Evolutionary conservation across 1,284 basidiomycete species (phyloP).

Genomic region (Cutaneotrichosporon sp.): DNA sequence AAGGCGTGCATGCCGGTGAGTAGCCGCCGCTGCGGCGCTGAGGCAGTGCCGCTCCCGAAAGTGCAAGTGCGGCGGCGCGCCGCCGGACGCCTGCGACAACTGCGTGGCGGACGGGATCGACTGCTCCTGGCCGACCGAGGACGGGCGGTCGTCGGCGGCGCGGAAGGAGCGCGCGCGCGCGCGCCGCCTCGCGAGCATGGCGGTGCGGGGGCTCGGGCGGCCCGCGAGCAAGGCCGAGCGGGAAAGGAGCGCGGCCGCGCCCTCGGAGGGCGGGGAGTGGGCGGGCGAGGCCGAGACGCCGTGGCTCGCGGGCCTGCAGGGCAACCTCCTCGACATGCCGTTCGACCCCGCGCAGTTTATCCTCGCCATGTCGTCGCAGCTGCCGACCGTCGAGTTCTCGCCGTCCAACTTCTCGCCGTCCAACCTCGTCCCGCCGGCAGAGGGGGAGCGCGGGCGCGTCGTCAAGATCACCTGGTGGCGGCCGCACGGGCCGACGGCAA

Average conservation of each 20-base stretch:
- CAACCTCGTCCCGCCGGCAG: neutral
- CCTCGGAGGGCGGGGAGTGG: too few relatives aligned
- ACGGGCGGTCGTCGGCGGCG: constrained; percentile 31
- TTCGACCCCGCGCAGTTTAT: constrained; percentile 34
- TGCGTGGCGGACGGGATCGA: constrained; percentile 28
- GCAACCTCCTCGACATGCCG: too few relatives aligned
- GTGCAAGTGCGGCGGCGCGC: constrained; percentile 30
- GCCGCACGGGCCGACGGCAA: constrained; percentile 39
- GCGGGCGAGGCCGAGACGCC: too few relatives aligned
- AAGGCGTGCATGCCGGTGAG: constrained; percentile 17
- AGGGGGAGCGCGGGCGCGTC: constrained; percentile 21
- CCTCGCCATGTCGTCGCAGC: constrained; percentile 29
- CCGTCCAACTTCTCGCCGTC: constrained; percentile 7
- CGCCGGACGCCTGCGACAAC: constrained; percentile 32
- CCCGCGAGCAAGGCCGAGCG: constrained; percentile 9
- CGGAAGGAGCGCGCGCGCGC: constrained; percentile 19
- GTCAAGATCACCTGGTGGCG: constrained; percentile 42
- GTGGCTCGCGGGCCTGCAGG: too few relatives aligned
- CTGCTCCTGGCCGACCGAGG: constrained; percentile 33
- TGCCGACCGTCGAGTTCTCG: constrained; percentile 31
- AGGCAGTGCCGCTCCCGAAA: constrained; percentile 33
- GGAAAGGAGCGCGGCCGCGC: too few relatives aligned
- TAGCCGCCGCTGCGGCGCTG: neutral
- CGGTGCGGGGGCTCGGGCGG: constrained; percentile 10
- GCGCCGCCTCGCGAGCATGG: constrained; percentile 5